A percentile compares a stretch with the other conserved stretches of the same genome.
Conservation (phyloP, 1,284 basidiomycete species). For the Puccinia horiana region DNA sequence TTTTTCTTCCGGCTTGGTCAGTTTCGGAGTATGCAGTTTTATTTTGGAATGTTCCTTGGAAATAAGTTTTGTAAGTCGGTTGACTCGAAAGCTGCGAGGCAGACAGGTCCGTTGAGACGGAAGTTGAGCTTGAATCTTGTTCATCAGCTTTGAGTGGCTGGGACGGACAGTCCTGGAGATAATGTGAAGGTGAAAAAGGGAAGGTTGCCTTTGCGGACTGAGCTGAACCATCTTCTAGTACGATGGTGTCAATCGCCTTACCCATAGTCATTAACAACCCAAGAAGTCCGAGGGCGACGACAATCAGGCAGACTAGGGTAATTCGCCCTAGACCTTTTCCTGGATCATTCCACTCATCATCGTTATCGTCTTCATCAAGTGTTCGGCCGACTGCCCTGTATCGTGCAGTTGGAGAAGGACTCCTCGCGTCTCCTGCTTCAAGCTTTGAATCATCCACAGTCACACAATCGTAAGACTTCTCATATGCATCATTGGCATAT, state of each 20-base stretch:
- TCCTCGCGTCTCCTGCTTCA: neutral
- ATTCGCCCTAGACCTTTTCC: neutral
- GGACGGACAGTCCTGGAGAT: conserved; percentile 27
- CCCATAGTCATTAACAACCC: conserved; percentile 30
- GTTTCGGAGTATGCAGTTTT: conserved; percentile 32
- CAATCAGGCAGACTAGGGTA: neutral
- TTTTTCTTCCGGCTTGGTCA: conserved; percentile 14
- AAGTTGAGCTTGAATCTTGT: neutral
- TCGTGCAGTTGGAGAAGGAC: no score
- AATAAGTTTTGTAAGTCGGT: conserved; percentile 18
- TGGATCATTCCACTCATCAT: conserved; percentile 36
- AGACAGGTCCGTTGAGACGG: neutral
- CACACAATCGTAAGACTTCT: conserved; percentile 12
- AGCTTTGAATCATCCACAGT: conserved; percentile 12
- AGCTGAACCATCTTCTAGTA: neutral
- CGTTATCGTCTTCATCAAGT: neutral
- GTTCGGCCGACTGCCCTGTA: neutral
- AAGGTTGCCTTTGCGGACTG: neutral
- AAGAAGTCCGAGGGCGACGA: conserved; percentile 3
- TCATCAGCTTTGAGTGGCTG: neutral
- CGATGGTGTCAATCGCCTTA: neutral
- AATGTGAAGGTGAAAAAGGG: conserved; percentile 44
- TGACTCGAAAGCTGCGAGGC: neutral
- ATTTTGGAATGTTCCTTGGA: conserved; percentile 11
- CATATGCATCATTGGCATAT: neutral